Evolutionary conservation across 1,284 basidiomycete species (phyloP), one percentile per base, ranked within the genome.

Genomic region (Anthracocystis panici-leucophaei): DNA sequence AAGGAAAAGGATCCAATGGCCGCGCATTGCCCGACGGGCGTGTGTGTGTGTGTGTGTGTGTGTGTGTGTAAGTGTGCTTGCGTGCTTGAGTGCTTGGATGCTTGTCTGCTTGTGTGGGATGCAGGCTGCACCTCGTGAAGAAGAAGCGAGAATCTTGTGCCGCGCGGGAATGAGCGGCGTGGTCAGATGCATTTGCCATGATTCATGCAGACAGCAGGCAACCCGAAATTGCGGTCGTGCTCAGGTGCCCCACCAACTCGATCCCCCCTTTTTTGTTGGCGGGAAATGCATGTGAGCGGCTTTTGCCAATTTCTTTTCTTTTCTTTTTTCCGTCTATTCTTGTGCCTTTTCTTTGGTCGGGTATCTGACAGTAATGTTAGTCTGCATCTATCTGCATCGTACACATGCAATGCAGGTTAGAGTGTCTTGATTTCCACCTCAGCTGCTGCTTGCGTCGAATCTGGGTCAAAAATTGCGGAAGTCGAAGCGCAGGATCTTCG

Each of bases 131-230:
- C 48, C 29, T 23, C 20, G 49, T 25, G 49, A 25, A 44, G 9
- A 23, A 44, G 42, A 11, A 44, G 42, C 16, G 12, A 50, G 49
- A 35, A 31, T 50, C 33, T 44, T 33, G 33, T 38, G 35, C 21
- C 44, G 56, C 38, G 59, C 51, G 60, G 66, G 50, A 60, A 65
- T 57, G 54, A 61, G 68, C 61, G 58, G 62, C 53, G 50, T 27
- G 56, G 51, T 63, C 59, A 65, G 57, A 57, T 57, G 48, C 27
- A 49, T n/a, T n/a, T 33, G 48, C 48, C 48, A 57, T 63, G 42
- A 52, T 52, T 65, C 62, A 64, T 57, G 62, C 57, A 21, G 33
- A 41, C n/a, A 48, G 44, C 60, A 35, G 31, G 25, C 40, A 48
- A 69, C 54, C 67, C 67, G 61, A 69, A 60, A 64, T 38, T 48